Evolutionary conservation across 106 monocot species (phyloP).

Genomic region (Dendrobium officinale): DNA sequence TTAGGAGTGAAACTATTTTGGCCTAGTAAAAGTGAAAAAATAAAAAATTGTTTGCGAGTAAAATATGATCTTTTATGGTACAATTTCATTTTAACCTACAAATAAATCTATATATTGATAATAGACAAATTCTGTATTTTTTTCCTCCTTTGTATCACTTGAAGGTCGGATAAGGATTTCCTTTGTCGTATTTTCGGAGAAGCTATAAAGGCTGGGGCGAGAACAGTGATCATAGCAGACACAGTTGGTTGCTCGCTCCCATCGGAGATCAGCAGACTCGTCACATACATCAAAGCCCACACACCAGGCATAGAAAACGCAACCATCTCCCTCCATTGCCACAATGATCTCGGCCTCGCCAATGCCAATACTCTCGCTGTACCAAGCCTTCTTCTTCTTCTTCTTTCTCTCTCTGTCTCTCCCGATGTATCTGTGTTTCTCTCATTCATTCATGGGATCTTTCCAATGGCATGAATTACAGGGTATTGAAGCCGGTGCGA

Average conservation of each 20-base stretch:
- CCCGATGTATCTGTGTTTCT: no score
- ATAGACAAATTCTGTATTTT: no score
- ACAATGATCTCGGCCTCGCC: conserved; percentile 15
- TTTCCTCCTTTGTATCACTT: neutral
- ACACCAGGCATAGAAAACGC: conserved; percentile 3
- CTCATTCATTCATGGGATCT: neutral
- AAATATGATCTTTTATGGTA: no score
- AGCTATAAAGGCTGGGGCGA: conserved; percentile 7
- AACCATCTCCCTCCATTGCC: conserved; percentile 13
- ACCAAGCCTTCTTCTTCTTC: neutral
- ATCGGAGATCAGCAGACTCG: neutral
- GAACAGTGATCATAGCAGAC: neutral
- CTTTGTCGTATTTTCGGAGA: neutral
- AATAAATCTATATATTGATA: no score
- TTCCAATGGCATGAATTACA: neutral
- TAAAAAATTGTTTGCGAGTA: no score
- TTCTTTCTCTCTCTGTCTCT: neutral
- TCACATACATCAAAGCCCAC: neutral
- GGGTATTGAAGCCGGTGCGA: conserved; percentile 1
- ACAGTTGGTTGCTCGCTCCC: conserved; percentile 10
- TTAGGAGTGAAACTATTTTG: no score
- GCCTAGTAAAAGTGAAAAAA: no score
- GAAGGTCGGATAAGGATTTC: conserved; percentile 5
- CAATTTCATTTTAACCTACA: no score
- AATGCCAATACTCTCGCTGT: conserved; percentile 8